A percentile compares a stretch with the other conserved stretches of the same genome.
phyloP scores from a whole-genome alignment of 106 monocot genomes.

The Alisma plantagoaquatica region DNA sequence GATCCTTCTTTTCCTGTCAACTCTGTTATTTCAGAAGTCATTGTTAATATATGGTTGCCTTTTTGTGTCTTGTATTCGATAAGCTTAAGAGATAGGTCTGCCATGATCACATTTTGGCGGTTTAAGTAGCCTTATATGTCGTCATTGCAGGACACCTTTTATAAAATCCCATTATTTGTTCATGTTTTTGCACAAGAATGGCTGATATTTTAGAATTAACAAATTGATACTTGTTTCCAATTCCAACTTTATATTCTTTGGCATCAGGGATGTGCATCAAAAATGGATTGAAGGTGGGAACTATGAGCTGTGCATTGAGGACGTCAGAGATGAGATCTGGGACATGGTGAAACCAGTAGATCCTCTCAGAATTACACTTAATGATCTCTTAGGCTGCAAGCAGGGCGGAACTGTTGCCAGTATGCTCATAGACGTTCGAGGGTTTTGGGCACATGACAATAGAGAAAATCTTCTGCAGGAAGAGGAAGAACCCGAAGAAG shows the following conservation, averaged over 20 bases:
- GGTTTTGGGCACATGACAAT: constrained; percentile 99
- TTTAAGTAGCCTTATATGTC: background rate
- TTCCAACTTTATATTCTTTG: background rate
- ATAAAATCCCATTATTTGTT: background rate
- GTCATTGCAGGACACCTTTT: background rate
- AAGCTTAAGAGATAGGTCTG: no score
- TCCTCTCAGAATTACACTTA: constrained; percentile 59
- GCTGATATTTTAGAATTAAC: no score
- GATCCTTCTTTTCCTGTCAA: no score
- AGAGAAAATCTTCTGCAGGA: constrained; percentile 96
- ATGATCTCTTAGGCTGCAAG: constrained; percentile 84
- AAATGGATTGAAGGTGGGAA: constrained; percentile 99
- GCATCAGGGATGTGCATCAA: constrained; percentile 85
- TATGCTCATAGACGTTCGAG: constrained; percentile 95
- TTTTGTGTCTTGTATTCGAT: no score
- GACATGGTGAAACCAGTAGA: constrained; percentile 95
- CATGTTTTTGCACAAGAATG: background rate
- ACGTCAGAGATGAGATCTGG: constrained; percentile 99
- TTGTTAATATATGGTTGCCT: no score
- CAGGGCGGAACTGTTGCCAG: constrained; percentile 98
- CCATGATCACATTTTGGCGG: no score
- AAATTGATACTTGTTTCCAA: background rate
- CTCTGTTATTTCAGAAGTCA: no score
- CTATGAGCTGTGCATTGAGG: constrained; percentile 94
- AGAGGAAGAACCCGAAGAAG: constrained; percentile 94